Evolutionary conservation across 2,329 filamentous ascomycete species (phyloP).

Genomic region (Ceratocystis diversiconidia): DNA sequence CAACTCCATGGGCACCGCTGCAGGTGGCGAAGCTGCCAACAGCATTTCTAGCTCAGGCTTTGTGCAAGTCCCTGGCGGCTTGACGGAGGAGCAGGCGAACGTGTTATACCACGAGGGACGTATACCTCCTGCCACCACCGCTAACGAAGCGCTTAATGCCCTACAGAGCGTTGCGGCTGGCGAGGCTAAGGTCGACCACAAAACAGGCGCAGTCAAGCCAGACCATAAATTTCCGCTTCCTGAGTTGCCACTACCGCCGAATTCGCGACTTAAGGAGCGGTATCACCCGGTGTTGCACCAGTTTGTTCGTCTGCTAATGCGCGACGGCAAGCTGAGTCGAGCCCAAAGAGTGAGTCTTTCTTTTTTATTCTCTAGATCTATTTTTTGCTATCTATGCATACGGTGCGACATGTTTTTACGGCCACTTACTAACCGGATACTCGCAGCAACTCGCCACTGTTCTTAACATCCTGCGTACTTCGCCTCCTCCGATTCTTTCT

Average conservation of each 20-base stretch:
- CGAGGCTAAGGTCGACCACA: constrained; percentile 13
- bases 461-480: constrained; percentile 71
- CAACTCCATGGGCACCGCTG: not conserved
- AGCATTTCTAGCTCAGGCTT: constrained; percentile 9
- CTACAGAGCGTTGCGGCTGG: constrained; percentile 19
- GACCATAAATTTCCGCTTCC: constrained; percentile 74
- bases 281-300: constrained; percentile 78
- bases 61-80: constrained; percentile 23
- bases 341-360: constrained; percentile 62
- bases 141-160: constrained; percentile 14
- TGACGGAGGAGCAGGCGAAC: constrained; percentile 32
- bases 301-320: constrained; percentile 82
- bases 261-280: constrained; percentile 56
- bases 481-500: constrained; percentile 62
- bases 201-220: constrained; percentile 24
- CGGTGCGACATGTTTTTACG: not conserved
- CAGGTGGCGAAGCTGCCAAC: not conserved
- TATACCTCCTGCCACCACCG: constrained; percentile 26
- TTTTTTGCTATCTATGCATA: not conserved
- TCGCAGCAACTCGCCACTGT: constrained; percentile 68
- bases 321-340: constrained; percentile 72
- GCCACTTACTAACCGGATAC: not conserved
- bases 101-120: constrained; percentile 31
- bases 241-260: constrained; percentile 46
- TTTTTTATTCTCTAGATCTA: constrained; percentile 9